Conservation (phyloP, 805 yeast genomes). For the Tetrapisispora arboricola region DNA sequence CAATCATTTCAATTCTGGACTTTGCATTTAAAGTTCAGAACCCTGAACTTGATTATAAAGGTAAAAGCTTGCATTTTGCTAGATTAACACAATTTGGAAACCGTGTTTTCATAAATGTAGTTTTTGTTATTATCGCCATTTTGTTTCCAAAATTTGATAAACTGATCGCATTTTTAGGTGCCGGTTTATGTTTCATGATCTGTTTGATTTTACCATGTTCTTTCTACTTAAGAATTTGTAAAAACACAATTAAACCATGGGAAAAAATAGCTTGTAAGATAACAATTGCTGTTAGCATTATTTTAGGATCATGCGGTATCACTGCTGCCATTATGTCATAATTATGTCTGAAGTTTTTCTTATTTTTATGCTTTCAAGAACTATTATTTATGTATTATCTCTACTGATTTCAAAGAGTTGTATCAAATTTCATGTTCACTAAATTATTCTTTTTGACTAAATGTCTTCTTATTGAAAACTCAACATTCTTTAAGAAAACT, state of each 20-base stretch:
- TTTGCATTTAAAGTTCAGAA: conserved; percentile 31
- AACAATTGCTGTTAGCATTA: conserved; percentile 37
- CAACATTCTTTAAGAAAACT: no score
- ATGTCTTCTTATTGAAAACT: no score
- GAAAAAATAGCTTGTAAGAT: conserved; percentile 34
- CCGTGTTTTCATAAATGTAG: conserved; percentile 41
- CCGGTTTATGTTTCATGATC: conserved; percentile 67
- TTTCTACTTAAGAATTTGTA: conserved; percentile 56
- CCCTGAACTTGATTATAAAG: conserved; percentile 13
- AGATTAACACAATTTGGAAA: conserved; percentile 16
- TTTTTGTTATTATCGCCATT: conserved; percentile 51
- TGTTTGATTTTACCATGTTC: conserved; percentile 70
- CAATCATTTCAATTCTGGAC: conserved; percentile 65
- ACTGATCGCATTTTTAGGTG: conserved; percentile 72
- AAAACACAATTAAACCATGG: conserved; percentile 30
- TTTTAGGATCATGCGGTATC: conserved; percentile 51
- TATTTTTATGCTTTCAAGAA: neutral
- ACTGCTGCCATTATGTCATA: conserved; percentile 36
- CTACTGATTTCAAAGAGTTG: no score
- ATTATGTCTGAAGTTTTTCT: neutral
- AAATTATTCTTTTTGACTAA: no score
- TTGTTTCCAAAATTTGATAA: conserved; percentile 71
- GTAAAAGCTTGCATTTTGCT: conserved; percentile 13
- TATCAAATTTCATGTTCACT: no score
- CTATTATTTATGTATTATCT: no score